Conservation (phyloP, 768 basidiomycete species). For the Hysterangium stoloniferum region DNA sequence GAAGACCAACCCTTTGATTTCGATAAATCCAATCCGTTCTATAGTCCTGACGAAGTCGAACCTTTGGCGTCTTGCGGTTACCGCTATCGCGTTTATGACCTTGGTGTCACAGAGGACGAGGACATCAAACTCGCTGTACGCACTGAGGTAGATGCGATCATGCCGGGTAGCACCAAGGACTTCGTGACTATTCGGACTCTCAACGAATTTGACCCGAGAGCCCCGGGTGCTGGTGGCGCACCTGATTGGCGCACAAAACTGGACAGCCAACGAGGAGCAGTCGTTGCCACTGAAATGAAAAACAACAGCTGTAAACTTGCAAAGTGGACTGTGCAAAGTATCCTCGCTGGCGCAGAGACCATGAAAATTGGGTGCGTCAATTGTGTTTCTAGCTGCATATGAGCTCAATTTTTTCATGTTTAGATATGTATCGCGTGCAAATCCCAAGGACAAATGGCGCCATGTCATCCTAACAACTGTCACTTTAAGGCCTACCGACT, state of each 20-base stretch:
- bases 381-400: background rate
- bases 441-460: conserved; percentile 89
- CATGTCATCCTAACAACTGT: conserved; percentile 95
- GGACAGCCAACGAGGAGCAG: conserved; percentile 93
- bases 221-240: conserved; percentile 86
- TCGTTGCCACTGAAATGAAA: conserved; percentile 99
- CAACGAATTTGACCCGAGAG: conserved; percentile 92
- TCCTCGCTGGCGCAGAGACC: conserved; percentile 89
- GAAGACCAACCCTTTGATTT: conserved; percentile 67
- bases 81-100: conserved; percentile 91
- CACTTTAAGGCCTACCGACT: conserved; percentile 90
- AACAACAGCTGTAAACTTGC: conserved; percentile 98
- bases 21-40: conserved; percentile 90
- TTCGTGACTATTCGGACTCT: conserved; percentile 89
- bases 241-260: conserved; percentile 99
- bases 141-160: conserved; percentile 92
- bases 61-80: conserved; percentile 95
- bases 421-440: conserved; percentile 92
- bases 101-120: conserved; percentile 86
- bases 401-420: conserved; percentile 11
- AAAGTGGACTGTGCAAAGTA: conserved; percentile 93
- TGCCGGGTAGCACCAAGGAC: conserved; percentile 61
- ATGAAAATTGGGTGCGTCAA: conserved; percentile 90
- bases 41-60: conserved; percentile 86
- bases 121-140: conserved; percentile 86